Percentiles rank a stretch among this genome's conserved stretches.
Evolutionary conservation across 495 filamentous ascomycete species (phyloP).

Genomic region (Penicillium coffeae): DNA sequence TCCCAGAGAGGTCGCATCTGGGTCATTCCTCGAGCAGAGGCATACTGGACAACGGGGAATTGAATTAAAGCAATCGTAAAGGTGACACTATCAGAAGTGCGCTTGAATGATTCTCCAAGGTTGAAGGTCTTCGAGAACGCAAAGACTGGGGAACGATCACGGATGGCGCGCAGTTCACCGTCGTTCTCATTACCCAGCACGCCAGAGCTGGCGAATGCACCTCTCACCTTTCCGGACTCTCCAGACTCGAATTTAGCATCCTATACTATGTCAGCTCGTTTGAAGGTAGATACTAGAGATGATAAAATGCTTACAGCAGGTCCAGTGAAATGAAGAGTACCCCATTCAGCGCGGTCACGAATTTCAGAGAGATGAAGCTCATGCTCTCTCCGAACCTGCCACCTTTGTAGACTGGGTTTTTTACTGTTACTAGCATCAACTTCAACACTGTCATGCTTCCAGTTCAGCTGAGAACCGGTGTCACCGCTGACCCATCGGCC

Average conservation of each 20-base stretch:
- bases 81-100: slow-evolving; percentile 50
- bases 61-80: slow-evolving; percentile 86
- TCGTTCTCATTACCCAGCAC: slow-evolving; percentile 65
- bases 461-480: slow-evolving; percentile 61
- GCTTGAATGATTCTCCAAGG: slow-evolving; percentile 27
- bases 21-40: slow-evolving; percentile 74
- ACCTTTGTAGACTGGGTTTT: slow-evolving; percentile 47
- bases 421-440: slow-evolving; percentile 24
- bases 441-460: slow-evolving; percentile 53
- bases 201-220: slow-evolving; percentile 66
- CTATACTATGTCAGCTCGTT: slow-evolving; percentile 24
- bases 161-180: slow-evolving; percentile 61
- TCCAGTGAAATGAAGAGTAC: slow-evolving; percentile 72
- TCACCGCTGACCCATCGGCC: slow-evolving; percentile 87
- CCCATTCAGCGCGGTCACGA: slow-evolving; percentile 82
- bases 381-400: slow-evolving; percentile 58
- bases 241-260: slow-evolving; percentile 67
- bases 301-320: slow-evolving; percentile 48
- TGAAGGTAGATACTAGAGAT: not conserved
- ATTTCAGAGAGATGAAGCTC: slow-evolving; percentile 74
- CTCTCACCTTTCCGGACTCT: slow-evolving; percentile 63
- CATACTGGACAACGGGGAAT: slow-evolving; percentile 81
- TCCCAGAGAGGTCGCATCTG: slow-evolving; percentile 85
- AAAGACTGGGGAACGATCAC: slow-evolving; percentile 86
- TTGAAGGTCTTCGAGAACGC: slow-evolving; percentile 81